Evolutionary conservation across 345 rosid species (phyloP).

Genomic region (Populus alba): DNA sequence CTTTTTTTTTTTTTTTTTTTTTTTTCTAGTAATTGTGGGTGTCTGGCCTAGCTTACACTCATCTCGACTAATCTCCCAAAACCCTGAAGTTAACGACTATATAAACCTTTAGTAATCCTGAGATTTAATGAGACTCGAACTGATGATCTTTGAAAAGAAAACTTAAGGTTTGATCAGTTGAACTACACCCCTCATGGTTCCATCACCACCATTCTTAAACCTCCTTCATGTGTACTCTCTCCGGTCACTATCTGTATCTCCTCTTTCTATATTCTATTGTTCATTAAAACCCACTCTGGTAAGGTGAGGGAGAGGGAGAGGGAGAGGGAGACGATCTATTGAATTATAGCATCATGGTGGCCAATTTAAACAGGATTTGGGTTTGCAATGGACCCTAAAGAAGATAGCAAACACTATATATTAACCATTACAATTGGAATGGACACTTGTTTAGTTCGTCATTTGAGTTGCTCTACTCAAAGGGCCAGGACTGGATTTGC

Average conservation of each 20-base stretch:
- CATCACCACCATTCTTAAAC: not conserved
- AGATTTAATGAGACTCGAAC: too few species aligned
- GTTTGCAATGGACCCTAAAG: constrained; percentile 29
- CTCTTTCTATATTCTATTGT: not conserved
- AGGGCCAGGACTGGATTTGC: constrained; percentile 27
- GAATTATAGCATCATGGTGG: constrained; percentile 16
- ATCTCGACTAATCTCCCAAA: too few species aligned
- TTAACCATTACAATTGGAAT: constrained; percentile 31
- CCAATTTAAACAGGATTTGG: constrained; percentile 25
- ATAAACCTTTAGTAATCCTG: too few species aligned
- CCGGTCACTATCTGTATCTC: not conserved
- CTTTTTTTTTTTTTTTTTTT: too few species aligned
- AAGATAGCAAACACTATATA: constrained; percentile 16
- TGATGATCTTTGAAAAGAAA: too few species aligned
- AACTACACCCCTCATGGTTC: too few species aligned
- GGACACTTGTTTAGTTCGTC: constrained; percentile 26
- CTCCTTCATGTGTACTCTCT: not conserved
- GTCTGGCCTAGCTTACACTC: too few species aligned
- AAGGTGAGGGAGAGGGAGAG: constrained; percentile 16
- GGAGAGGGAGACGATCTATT: not conserved
- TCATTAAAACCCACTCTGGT: not conserved
- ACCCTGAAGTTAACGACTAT: too few species aligned
- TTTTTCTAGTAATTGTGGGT: too few species aligned
- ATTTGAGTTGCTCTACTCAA: constrained; percentile 26
- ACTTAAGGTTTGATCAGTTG: too few species aligned